Percentiles rank a stretch among this genome's conserved stretches.
Conservation (phyloP, 164 flowering plant species). For the Akebia trifoliata region DNA sequence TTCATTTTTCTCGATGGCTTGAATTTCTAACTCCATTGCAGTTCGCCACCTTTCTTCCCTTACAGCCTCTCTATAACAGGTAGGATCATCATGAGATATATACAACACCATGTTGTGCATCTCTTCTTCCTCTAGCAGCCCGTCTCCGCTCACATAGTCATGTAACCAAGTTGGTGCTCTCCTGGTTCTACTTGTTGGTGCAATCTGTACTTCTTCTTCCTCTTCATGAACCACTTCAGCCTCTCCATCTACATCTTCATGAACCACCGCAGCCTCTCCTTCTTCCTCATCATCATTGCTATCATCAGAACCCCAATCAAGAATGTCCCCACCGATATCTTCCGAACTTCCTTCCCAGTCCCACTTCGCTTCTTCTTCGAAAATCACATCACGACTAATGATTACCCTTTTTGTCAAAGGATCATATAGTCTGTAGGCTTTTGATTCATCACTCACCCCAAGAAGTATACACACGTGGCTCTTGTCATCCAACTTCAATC, state of each 20-base stretch:
- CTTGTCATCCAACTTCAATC: not conserved
- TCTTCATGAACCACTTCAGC: not conserved
- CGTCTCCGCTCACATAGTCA: not conserved
- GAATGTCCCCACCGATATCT: not conserved
- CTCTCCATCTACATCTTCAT: not conserved
- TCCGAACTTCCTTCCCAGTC: not conserved
- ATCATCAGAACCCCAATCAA: not conserved
- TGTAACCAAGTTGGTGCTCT: constrained; percentile 1
- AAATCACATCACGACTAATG: not conserved
- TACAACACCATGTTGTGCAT: not conserved
- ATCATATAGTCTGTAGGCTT: not conserved
- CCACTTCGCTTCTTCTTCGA: not conserved
- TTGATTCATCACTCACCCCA: constrained; percentile 4
- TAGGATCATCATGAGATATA: not conserved
- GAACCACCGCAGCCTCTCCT: not conserved
- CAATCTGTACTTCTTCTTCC: not conserved
- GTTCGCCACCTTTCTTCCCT: not conserved
- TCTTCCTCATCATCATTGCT: not conserved
- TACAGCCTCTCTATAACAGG: not conserved
- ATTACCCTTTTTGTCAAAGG: not conserved
- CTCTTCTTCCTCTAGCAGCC: not conserved
- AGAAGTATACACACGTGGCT: not conserved
- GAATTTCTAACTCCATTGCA: constrained; percentile 2
- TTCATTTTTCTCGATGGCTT: too few relatives aligned
- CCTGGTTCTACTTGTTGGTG: not conserved